Evolutionary conservation across 2,329 filamentous ascomycete species (phyloP).

Genomic region (Emmonsiellopsis sp.): DNA sequence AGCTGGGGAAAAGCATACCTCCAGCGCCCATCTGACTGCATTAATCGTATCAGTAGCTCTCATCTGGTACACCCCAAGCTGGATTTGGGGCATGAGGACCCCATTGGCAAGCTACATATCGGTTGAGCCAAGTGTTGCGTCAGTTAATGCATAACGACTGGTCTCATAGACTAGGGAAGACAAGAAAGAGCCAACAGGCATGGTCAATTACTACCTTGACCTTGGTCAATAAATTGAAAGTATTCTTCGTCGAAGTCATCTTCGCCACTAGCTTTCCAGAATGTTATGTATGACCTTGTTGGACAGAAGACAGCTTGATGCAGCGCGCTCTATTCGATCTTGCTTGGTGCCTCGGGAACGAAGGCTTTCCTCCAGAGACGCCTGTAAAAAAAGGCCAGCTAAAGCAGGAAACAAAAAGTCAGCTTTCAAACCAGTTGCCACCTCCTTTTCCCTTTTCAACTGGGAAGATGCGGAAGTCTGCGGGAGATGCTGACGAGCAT

Average conservation of each 20-base stretch:
- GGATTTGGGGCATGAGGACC: constrained; percentile 6
- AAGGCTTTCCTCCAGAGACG: background rate
- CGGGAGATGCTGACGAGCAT: too few relatives aligned
- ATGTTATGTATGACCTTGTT: background rate
- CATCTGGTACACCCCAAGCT: constrained; percentile 6
- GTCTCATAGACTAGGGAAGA: background rate
- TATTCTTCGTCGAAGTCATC: constrained; percentile 3
- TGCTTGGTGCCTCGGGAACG: background rate
- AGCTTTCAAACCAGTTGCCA: too few relatives aligned
- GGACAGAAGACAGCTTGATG: too few relatives aligned
- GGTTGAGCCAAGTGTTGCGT: background rate
- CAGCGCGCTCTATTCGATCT: background rate
- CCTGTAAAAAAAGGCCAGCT: too few relatives aligned
- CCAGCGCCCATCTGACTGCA: constrained; percentile 40
- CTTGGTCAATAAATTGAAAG: constrained; percentile 1
- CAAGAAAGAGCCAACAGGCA: background rate
- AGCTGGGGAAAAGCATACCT: constrained; percentile 27
- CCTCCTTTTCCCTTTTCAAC: too few relatives aligned
- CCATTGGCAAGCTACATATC: constrained; percentile 6
- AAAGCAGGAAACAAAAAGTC: background rate
- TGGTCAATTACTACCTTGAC: background rate
- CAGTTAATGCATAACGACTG: background rate
- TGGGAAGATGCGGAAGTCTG: too few relatives aligned
- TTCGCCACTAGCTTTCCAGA: background rate
- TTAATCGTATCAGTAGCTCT: constrained; percentile 41